These are phyloP conservation scores for Hanseniaspora uvarum DNA, from an alignment of 1,139 yeast species.

Conservation along the genomic window DNA sequence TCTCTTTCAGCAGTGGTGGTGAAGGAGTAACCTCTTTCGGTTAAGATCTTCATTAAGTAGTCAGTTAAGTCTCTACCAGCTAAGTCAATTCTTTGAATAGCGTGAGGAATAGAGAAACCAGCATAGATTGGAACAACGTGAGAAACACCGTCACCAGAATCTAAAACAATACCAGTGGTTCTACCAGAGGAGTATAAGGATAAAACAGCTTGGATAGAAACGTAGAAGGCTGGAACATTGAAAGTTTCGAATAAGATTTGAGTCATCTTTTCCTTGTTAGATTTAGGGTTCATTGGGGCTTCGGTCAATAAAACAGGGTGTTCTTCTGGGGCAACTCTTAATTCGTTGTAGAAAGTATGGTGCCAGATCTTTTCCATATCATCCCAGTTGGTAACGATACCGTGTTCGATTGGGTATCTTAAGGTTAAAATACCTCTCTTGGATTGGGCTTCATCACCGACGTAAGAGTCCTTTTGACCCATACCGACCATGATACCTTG, in stretches of 20 bases:
- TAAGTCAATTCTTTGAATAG: conserved; percentile 95
- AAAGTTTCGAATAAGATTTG: conserved; percentile 97
- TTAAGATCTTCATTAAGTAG: conserved; percentile 93
- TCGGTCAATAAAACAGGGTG: conserved; percentile 97
- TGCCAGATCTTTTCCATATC: conserved; percentile 99
- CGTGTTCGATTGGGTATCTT: conserved; percentile 99
- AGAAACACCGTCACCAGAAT: conserved; percentile 99
- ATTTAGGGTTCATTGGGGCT: conserved; percentile 99
- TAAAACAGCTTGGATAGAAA: conserved; percentile 95
- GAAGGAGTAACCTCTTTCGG: conserved; percentile 98
- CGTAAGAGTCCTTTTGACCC: conserved; percentile 99
- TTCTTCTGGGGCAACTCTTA: conserved; percentile 98
- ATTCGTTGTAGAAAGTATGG: conserved; percentile 94
- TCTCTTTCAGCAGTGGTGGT: conserved; percentile 99
- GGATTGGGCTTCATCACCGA: conserved; percentile 99
- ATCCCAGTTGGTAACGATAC: conserved; percentile 99
- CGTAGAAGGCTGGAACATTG: conserved; percentile 98
- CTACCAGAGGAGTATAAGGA: conserved; percentile 98
- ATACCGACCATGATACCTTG: conserved; percentile 99
- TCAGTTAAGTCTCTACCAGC: conserved; percentile 99
- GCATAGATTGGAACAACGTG: conserved; percentile 99
- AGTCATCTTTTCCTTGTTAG: conserved; percentile 99
- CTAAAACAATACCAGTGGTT: conserved; percentile 98
- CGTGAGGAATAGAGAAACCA: conserved; percentile 98
- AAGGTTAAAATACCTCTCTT: conserved; percentile 99